Percentiles rank a stretch among this genome's conserved stretches.
phyloP scores from a whole-genome alignment of 257 asterid species.

The Jaltomata sinuosa region DNA sequence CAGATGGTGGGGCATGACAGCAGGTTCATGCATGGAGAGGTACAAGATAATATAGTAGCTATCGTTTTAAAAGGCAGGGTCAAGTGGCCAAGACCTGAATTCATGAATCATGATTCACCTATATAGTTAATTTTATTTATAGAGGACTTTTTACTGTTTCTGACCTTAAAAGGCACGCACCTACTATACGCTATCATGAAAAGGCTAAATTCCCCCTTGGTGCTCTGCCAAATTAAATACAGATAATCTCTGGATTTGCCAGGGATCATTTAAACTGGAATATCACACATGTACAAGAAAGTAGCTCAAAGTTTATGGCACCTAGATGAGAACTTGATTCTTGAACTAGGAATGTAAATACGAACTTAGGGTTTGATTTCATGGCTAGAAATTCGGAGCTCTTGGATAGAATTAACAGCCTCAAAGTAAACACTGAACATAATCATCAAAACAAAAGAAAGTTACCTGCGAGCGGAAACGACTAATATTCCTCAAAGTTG shows the following conservation, averaged over 20 bases:
- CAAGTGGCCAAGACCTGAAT: not conserved
- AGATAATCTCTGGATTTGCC: not conserved
- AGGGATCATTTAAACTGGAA: not conserved
- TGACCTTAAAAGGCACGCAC: not conserved
- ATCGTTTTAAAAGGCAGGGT: not conserved
- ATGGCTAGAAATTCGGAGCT: not conserved
- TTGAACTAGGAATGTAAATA: not conserved
- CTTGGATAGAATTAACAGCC: not conserved
- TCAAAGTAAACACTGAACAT: not conserved
- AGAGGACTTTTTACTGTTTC: not conserved
- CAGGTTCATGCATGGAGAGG: not conserved
- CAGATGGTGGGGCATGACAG: not conserved
- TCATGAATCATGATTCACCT: not conserved
- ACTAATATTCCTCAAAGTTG: slow-evolving; percentile 70
- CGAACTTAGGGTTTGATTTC: not conserved
- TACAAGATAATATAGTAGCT: not conserved
- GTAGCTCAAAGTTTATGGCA: not conserved
- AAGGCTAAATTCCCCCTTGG: not conserved
- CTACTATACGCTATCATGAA: not conserved
- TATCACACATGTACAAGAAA: not conserved
- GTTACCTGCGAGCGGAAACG: slow-evolving; percentile 80
- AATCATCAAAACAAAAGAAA: not conserved
- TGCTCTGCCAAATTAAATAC: not conserved
- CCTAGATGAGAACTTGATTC: not conserved
- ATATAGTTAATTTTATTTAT: not conserved